Evolutionary conservation across 306 rosid genomes (phyloP).

Genomic region (Dryas alaskensis): DNA sequence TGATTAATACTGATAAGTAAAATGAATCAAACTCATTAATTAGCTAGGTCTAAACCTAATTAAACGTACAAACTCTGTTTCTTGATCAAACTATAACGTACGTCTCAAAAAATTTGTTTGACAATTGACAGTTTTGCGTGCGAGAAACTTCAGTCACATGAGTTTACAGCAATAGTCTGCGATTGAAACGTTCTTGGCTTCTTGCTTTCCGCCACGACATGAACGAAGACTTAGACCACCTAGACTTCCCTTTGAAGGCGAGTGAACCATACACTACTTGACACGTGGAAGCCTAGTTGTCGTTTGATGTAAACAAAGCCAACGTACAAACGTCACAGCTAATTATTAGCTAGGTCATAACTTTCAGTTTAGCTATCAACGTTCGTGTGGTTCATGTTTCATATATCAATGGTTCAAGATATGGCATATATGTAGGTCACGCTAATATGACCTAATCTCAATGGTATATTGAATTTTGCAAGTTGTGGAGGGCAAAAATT

Average conservation of each 20-base stretch:
- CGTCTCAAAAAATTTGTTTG: neutral
- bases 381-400: neutral
- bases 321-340: neutral
- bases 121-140: neutral
- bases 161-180: neutral
- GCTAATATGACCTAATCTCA: neutral
- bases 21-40: neutral
- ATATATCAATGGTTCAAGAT: too few relatives aligned
- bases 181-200: neutral
- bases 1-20: neutral
- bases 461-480: neutral
- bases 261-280: neutral
- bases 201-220: neutral
- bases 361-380: slow-evolving; percentile 6
- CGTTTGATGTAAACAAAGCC: neutral
- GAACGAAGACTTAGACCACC: neutral
- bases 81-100: neutral
- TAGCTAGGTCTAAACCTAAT: neutral
- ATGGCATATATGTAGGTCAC: neutral
- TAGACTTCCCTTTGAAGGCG: slow-evolving; percentile 3
- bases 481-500: neutral
- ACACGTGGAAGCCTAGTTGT: neutral
- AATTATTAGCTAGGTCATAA: neutral
- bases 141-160: neutral
- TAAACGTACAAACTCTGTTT: neutral